Conservation (phyloP, 768 basidiomycete species). For the Cytidiella melzeri region DNA sequence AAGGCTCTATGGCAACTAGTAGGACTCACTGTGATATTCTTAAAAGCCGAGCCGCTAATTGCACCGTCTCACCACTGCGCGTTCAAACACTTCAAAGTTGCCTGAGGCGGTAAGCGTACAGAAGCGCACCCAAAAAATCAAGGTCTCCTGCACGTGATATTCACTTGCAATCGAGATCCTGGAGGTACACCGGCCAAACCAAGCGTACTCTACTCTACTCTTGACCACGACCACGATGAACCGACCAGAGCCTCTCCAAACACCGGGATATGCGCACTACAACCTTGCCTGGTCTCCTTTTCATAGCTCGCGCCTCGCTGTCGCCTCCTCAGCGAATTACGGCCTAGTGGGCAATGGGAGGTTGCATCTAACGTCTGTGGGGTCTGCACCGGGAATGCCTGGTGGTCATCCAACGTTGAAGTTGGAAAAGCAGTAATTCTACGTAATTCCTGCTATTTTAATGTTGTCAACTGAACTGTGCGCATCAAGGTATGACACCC, state of each 20-base stretch:
- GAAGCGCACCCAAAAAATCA: too few species aligned
- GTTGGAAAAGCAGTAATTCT: conserved; percentile 64
- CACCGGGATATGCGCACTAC: conserved; percentile 83
- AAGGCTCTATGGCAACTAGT: too few species aligned
- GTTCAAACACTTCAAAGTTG: too few species aligned
- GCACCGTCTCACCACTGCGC: too few species aligned
- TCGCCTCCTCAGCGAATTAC: conserved; percentile 87
- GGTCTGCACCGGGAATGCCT: conserved; percentile 36
- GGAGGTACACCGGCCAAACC: too few species aligned
- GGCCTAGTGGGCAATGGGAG: conserved; percentile 94
- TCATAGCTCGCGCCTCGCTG: conserved; percentile 63
- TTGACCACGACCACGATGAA: conserved; percentile 26
- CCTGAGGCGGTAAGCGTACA: too few species aligned
- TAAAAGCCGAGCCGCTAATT: too few species aligned
- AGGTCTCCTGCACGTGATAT: conserved; percentile 3
- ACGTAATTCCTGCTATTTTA: background rate
- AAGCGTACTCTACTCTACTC: background rate
- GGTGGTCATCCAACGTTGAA: conserved; percentile 35
- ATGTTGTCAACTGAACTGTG: conserved; percentile 18
- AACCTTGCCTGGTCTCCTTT: conserved; percentile 83
- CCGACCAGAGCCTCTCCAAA: conserved; percentile 49
- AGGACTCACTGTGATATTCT: too few species aligned
- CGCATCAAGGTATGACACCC: conserved; percentile 80
- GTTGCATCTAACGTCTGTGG: conserved; percentile 59
- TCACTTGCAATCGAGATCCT: background rate